Evolutionary conservation across 257 asterid genomes (phyloP), one percentile per base, ranked within the genome.

Genomic region (Scutellaria galericulata): DNA sequence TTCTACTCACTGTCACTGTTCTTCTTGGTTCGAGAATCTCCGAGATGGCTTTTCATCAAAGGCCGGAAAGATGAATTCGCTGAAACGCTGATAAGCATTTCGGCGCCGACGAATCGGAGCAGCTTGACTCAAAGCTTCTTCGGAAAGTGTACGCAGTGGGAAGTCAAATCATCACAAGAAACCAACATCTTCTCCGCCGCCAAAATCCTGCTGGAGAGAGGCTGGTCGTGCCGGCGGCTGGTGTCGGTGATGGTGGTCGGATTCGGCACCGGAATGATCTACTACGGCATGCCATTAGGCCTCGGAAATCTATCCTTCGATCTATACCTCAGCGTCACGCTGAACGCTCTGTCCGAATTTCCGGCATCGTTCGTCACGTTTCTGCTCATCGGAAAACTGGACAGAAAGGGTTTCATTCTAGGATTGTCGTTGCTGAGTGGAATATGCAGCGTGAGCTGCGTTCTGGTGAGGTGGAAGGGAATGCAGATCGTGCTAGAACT

Each of bases 271-370:
- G 96, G 97, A 0, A 44, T 86, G 60, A 82, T 81, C 7, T 92
- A 92, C 62, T 92, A 87, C 66, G 97, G 98, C 5, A 87, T 90
- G 86, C 98, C 97, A 0, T 71, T 92, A 14, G 96, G 94, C 3
- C 80, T 88, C 0, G 86, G 87, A 0, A 83, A 70, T 15, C 54
- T 92, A 1, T 72, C 84, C 0, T 37, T 87, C 2, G 66, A 86
- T 71, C 69, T 88, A 3, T 92, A 90, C 64, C 24, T 81, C n/a
- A 90, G 93, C 60, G 89, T 86, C 14, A 70, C 90, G 0, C n/a
- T 88, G 0, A 92, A 88, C 52, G 98, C 97, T 0, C 1, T 82
- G 0, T 68, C 84, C 0, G 98, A 90, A 60, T 55, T 92, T 6
- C 97, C 96, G 6, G 87, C 96, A 14, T 74, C 91, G 0, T 35